These are phyloP conservation scores for Aspergillus tamarii DNA, from an alignment of 2,329 filamentous ascomycete species.

Conservation along the genomic window DNA sequence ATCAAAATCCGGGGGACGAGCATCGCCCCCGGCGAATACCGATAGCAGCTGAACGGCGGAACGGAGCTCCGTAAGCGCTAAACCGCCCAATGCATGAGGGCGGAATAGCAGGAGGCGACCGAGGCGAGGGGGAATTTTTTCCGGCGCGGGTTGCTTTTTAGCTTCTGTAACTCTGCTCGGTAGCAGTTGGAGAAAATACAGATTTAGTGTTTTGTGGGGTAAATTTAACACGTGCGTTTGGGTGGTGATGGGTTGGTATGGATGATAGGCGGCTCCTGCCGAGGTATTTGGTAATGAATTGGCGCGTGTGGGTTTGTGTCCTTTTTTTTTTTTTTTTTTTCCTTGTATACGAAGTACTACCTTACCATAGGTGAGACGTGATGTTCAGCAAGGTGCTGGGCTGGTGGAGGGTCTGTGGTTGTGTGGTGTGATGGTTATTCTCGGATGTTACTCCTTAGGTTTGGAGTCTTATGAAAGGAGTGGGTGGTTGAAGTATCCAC, in stretches of 20 bases:
- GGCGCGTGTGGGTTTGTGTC: neutral
- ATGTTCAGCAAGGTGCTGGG: neutral
- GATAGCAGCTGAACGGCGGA: neutral
- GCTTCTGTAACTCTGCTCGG: neutral
- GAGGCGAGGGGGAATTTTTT: neutral
- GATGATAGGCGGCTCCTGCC: neutral
- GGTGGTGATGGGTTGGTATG: neutral
- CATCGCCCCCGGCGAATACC: constrained; percentile 2
- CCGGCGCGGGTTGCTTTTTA: neutral
- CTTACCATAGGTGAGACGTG: neutral
- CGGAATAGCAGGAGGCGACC: neutral
- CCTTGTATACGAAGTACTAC: neutral
- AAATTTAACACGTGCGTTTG: neutral
- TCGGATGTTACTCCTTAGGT: neutral
- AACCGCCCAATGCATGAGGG: neutral
- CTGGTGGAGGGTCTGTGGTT: neutral
- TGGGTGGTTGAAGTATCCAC: neutral
- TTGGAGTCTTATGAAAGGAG: neutral
- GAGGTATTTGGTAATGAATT: constrained; percentile 3
- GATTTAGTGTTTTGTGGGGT: neutral
- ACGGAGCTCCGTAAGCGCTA: constrained; percentile 2
- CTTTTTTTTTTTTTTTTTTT: neutral
- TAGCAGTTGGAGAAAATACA: neutral
- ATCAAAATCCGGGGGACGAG: neutral
- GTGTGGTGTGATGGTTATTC: constrained; percentile 1